Evolutionary conservation across 2,329 filamentous ascomycete genomes (phyloP).

Genomic region (Blastomyces parvus): DNA sequence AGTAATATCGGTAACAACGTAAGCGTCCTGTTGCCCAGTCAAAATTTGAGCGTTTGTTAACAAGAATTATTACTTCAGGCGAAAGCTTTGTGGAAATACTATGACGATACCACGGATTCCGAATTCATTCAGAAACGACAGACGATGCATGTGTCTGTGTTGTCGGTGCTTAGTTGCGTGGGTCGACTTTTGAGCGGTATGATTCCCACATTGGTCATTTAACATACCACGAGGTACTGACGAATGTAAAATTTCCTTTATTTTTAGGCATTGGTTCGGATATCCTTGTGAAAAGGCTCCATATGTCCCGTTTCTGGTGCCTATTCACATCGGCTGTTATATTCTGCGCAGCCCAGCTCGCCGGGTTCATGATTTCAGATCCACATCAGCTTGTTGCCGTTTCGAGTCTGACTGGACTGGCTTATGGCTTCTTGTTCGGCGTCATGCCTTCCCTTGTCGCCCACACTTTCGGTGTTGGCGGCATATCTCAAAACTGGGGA

Average conservation of each 20-base stretch:
- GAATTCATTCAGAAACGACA: conserved; percentile 72
- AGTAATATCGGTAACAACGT: conserved; percentile 92
- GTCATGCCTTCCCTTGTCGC: conserved; percentile 84
- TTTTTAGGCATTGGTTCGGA: conserved; percentile 74
- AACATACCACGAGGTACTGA: not conserved
- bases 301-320: conserved; percentile 83
- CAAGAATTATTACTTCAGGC: conserved; percentile 27
- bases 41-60: not conserved
- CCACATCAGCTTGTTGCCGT: conserved; percentile 68
- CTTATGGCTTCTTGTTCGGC: conserved; percentile 88
- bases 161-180: conserved; percentile 79
- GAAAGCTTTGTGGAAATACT: conserved; percentile 79
- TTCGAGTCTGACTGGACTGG: conserved; percentile 74
- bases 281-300: conserved; percentile 69
- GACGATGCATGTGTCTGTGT: conserved; percentile 83
- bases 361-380: conserved; percentile 63
- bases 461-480: conserved; percentile 82
- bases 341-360: conserved; percentile 71
- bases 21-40: conserved; percentile 16
- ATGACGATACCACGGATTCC: conserved; percentile 61
- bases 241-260: conserved; percentile 9
- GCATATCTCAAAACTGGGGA: conserved; percentile 91
- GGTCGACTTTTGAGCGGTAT: conserved; percentile 69
- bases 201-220: conserved; percentile 18
- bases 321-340: conserved; percentile 66